These are phyloP conservation scores for Coemansia biformis DNA, from an alignment of 192 early-diverging fungal species.

Conservation along the genomic window DNA sequence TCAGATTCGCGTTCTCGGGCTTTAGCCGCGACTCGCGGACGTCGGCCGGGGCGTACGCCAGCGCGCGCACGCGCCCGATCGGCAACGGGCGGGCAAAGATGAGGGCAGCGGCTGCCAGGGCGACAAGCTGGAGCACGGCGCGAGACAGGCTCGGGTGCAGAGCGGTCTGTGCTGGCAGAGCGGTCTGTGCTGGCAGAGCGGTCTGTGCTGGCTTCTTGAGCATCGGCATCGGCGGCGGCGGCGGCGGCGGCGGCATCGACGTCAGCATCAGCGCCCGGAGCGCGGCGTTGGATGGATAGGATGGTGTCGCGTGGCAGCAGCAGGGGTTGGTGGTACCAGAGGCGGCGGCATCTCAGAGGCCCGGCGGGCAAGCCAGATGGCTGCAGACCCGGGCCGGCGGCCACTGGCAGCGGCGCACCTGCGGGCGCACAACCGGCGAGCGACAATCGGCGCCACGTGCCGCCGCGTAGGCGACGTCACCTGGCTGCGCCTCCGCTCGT, in stretches of 20 bases:
- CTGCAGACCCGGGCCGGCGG: too few species aligned
- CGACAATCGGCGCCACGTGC: slow-evolving; percentile 12
- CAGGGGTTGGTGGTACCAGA: too few species aligned
- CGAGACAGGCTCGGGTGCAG: slow-evolving; percentile 2
- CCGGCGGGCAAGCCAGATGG: too few species aligned
- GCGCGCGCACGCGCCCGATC: slow-evolving; percentile 16
- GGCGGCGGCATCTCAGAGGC: too few species aligned
- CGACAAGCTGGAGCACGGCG: slow-evolving; percentile 11
- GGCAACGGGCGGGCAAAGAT: slow-evolving; percentile 18
- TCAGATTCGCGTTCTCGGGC: slow-evolving; percentile 4
- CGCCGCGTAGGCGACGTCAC: slow-evolving; percentile 6
- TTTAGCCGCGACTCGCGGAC: slow-evolving; percentile 30
- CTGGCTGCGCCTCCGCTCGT: neutral
- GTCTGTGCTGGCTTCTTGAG: too few species aligned
- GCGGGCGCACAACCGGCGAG: neutral
- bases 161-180: too few species aligned
- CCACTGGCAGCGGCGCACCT: neutral
- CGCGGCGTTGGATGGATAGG: neutral
- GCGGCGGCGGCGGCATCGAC: neutral
- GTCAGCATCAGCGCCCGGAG: too few species aligned
- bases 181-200: too few species aligned
- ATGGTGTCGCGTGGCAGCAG: neutral
- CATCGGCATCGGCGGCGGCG: too few species aligned
- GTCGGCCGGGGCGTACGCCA: slow-evolving; percentile 13
- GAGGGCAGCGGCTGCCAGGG: slow-evolving; percentile 10